These are phyloP conservation scores for Plasmodium gonderi DNA, from an alignment of 169 alveolate genomes.

Conservation along the genomic window DNA sequence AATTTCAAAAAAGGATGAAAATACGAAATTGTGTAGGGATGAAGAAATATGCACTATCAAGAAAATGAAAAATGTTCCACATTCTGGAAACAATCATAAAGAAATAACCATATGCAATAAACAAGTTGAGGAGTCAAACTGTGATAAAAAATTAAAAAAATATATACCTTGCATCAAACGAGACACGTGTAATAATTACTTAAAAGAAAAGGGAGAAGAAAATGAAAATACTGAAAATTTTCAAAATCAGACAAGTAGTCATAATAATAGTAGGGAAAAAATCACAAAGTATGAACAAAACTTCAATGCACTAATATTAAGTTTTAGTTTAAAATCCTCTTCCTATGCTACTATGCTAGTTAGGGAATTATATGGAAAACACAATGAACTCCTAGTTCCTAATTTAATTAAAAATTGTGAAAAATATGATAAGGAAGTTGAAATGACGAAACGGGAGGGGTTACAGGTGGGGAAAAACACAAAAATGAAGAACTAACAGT, in stretches of 20 bases:
- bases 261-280: neutral
- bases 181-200: neutral
- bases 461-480: neutral
- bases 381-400: conserved; percentile 58
- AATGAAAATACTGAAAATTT: neutral
- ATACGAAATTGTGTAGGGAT: neutral
- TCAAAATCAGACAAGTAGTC: conserved; percentile 3
- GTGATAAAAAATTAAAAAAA: neutral
- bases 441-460: neutral
- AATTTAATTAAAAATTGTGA: conserved; percentile 51
- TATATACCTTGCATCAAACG: neutral
- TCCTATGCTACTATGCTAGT: conserved; percentile 74
- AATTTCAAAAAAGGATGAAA: neutral
- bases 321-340: conserved; percentile 60
- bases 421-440: conserved; percentile 11
- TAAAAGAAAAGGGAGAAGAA: neutral
- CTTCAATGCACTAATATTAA: conserved; percentile 53
- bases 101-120: neutral
- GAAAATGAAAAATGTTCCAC: neutral
- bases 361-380: conserved; percentile 69
- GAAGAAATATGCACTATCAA: neutral
- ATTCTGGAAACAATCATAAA: neutral
- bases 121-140: neutral
- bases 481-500: neutral
- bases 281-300: neutral